Evolutionary conservation across 2,329 filamentous ascomycete genomes (phyloP).

Genomic region (Cladosporium halotolerans): DNA sequence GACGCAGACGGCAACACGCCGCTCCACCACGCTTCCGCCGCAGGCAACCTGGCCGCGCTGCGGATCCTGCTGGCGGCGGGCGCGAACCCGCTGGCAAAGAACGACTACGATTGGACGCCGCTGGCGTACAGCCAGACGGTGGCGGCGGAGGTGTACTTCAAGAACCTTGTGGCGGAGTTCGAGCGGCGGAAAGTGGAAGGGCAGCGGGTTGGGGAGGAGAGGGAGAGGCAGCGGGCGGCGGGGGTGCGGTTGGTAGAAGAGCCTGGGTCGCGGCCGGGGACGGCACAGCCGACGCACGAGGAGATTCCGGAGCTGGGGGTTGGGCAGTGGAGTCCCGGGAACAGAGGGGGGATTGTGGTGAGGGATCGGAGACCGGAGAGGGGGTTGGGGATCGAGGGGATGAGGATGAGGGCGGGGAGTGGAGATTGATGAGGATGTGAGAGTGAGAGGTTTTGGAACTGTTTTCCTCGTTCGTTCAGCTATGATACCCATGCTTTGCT

Average conservation of each 20-base stretch:
- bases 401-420: conserved; percentile 10
- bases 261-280: not conserved
- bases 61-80: conserved; percentile 72
- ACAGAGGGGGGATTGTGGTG: conserved; percentile 3
- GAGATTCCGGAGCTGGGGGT: not conserved
- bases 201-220: conserved; percentile 26
- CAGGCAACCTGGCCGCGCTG: conserved; percentile 71
- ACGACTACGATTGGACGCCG: conserved; percentile 74
- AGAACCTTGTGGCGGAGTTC: conserved; percentile 65
- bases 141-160: conserved; percentile 79
- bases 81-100: conserved; percentile 65
- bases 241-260: conserved; percentile 25
- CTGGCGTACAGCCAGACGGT: conserved; percentile 77
- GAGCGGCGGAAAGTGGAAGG: conserved; percentile 53
- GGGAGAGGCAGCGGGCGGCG: conserved; percentile 23
- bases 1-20: conserved; percentile 79
- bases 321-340: conserved; percentile 9
- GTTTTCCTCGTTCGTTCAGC: not conserved
- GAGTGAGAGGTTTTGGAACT: not conserved
- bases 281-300: not conserved
- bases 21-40: conserved; percentile 77
- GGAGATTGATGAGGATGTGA: conserved; percentile 3
- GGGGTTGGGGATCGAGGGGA: conserved; percentile 6
- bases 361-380: conserved; percentile 2
- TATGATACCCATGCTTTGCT: not conserved